Evolutionary conservation across 192 early-diverging fungal genomes (phyloP).

Genomic region (Coemansia erecta): DNA sequence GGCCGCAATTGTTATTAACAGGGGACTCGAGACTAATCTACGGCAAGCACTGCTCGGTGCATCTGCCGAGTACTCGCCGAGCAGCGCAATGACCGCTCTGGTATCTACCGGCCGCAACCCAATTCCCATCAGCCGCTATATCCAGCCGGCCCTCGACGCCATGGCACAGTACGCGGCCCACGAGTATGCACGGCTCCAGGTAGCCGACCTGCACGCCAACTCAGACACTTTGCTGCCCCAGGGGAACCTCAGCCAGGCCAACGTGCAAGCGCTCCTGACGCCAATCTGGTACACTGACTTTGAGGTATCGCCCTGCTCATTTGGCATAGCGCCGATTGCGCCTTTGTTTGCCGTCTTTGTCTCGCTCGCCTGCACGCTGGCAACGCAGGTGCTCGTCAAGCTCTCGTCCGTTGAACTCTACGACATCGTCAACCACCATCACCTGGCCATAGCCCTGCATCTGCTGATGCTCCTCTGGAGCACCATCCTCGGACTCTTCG

Average conservation of each 20-base stretch:
- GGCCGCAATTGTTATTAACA: conserved; percentile 19
- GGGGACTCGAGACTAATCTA: background rate
- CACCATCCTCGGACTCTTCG: conserved; percentile 4
- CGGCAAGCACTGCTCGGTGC: background rate
- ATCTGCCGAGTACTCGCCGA: background rate
- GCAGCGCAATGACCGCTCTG: conserved; percentile 2
- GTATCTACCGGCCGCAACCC: conserved; percentile 10
- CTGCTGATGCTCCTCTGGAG: conserved; percentile 8
- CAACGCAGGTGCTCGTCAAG: conserved; percentile 8
- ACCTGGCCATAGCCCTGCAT: background rate
- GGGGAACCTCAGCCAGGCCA: background rate
- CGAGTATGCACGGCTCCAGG: background rate
- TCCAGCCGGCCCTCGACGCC: conserved; percentile 9
- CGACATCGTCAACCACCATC: background rate
- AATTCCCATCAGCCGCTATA: background rate
- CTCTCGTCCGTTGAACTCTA: conserved; percentile 1
- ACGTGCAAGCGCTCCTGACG: background rate
- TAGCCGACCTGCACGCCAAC: background rate
- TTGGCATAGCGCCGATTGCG: conserved; percentile 15
- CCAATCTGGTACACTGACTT: conserved; percentile 6
- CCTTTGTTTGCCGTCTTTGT: conserved; percentile 10
- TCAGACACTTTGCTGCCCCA: background rate
- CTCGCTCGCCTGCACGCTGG: conserved; percentile 6
- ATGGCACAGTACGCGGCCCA: conserved; percentile 1
- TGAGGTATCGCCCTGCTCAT: conserved; percentile 11